Conservation (phyloP, 1,139 yeast genomes). For the Blastobotrys petasosporus region DNA sequence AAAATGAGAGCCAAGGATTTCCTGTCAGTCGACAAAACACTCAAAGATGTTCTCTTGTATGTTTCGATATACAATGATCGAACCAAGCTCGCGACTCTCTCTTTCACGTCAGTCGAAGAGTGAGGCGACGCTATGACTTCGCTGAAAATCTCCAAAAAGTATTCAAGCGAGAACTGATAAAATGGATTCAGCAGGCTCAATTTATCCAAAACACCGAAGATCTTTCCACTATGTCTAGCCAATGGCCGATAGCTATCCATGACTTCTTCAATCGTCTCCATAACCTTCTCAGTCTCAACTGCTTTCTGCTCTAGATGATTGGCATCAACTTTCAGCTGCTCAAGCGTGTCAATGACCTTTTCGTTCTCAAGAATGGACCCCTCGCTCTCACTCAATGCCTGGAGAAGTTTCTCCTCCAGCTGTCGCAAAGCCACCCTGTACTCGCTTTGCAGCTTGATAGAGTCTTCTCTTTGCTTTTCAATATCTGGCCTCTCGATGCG, state of each 20-base stretch:
- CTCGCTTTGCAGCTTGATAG: constrained; percentile 53
- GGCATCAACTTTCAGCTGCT: constrained; percentile 60
- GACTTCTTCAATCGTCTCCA: constrained; percentile 47
- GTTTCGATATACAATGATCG: constrained; percentile 42
- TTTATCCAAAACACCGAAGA: constrained; percentile 44
- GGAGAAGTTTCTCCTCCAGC: constrained; percentile 58
- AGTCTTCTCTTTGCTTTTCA: constrained; percentile 50
- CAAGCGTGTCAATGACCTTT: constrained; percentile 53
- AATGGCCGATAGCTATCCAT: constrained; percentile 46
- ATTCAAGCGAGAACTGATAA: constrained; percentile 54
- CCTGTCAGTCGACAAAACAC: constrained; percentile 48
- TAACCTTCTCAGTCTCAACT: constrained; percentile 47
- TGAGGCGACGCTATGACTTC: neutral
- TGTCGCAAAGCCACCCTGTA: constrained; percentile 49
- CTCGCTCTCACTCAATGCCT: constrained; percentile 49
- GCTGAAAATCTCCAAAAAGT: constrained; percentile 40
- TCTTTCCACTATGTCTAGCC: constrained; percentile 48
- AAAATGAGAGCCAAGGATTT: constrained; percentile 42
- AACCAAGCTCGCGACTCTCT: constrained; percentile 31
- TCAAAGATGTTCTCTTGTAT: constrained; percentile 43
- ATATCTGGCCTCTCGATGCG: constrained; percentile 58
- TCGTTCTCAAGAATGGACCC: constrained; percentile 69
- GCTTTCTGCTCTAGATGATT: constrained; percentile 49
- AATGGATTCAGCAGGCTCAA: constrained; percentile 43
- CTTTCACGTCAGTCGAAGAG: constrained; percentile 7